phyloP scores from a whole-genome alignment of 2,329 filamentous ascomycete genomes.

The Hirsutella thompsonii region DNA sequence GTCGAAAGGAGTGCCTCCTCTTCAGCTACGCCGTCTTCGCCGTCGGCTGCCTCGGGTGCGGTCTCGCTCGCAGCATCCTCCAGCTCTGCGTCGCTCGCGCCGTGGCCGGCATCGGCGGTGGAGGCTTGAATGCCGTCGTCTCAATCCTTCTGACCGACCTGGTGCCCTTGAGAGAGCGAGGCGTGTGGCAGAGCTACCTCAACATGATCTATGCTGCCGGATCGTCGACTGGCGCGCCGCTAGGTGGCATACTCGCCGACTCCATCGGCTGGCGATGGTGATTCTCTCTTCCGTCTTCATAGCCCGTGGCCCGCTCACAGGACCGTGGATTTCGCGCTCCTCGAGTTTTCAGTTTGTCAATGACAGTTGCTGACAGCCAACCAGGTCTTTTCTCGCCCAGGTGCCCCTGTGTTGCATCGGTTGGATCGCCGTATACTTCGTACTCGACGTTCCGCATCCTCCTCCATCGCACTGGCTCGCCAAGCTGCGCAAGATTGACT shows the following conservation, averaged over 20 bases:
- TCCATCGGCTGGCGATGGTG: constrained; percentile 64
- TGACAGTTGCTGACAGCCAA: not conserved
- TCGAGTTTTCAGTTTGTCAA: no score
- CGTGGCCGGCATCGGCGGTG: constrained; percentile 46
- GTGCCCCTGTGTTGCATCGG: constrained; percentile 55
- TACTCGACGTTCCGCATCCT: constrained; percentile 49
- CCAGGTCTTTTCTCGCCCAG: constrained; percentile 58
- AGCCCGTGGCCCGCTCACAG: no score
- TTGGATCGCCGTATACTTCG: constrained; percentile 46
- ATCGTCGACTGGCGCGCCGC: constrained; percentile 53
- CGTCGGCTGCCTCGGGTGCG: constrained; percentile 50
- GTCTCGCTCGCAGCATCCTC: constrained; percentile 47
- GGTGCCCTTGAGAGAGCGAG: constrained; percentile 54
- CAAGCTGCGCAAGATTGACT: constrained; percentile 59
- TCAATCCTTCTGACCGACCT: constrained; percentile 56
- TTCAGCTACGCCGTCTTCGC: constrained; percentile 53
- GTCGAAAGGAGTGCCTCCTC: constrained; percentile 51
- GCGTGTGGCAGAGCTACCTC: constrained; percentile 60
- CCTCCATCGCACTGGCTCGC: constrained; percentile 48
- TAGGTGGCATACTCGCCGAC: constrained; percentile 61
- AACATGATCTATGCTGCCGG: constrained; percentile 61
- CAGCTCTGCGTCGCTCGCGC: constrained; percentile 52
- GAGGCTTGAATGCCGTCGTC: constrained; percentile 58
- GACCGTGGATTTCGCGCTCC: no score
- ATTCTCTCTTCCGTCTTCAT: constrained; percentile 6